A percentile compares a stretch with the other conserved stretches of the same genome.
These are phyloP conservation scores for Hsuehochloa calcarea DNA, from an alignment of 176 grass and related monocot species.

Conservation along the genomic window DNA sequence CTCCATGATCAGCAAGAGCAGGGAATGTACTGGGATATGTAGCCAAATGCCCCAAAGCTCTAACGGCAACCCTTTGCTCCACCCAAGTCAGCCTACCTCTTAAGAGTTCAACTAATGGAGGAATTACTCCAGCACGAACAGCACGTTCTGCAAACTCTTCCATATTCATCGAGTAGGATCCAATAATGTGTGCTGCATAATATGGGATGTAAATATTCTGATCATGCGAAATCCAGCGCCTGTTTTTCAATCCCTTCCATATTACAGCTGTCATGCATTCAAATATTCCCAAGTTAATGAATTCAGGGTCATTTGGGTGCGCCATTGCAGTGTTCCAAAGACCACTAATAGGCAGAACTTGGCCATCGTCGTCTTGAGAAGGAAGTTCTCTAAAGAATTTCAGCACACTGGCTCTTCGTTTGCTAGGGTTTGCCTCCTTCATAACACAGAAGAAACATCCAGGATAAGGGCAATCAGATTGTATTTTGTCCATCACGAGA, in stretches of 20 bases:
- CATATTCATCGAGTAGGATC: conserved; percentile 99
- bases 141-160: conserved; percentile 92
- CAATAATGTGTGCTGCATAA: conserved; percentile 97
- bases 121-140: conserved; percentile 86
- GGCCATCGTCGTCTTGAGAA: conserved; percentile 88
- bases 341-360: conserved; percentile 92
- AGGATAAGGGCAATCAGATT: conserved; percentile 89
- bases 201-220: conserved; percentile 99
- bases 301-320: conserved; percentile 95
- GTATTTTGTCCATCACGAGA: conserved; percentile 66
- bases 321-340: conserved; percentile 99
- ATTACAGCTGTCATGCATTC: conserved; percentile 97
- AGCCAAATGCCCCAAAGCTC: conserved; percentile 94
- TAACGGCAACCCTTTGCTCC: conserved; percentile 95
- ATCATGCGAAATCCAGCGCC: conserved; percentile 94
- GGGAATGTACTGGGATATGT: conserved; percentile 89
- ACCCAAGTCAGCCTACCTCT: conserved; percentile 99
- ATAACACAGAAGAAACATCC: conserved; percentile 99
- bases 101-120: conserved; percentile 91
- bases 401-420: conserved; percentile 74
- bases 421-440: conserved; percentile 95
- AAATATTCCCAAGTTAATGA: conserved; percentile 92
- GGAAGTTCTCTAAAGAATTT: conserved; percentile 98
- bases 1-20: conserved; percentile 82
- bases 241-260: conserved; percentile 98